These are phyloP conservation scores for Candida stauntonica DNA, from an alignment of 805 yeast species.

Conservation along the genomic window DNA sequence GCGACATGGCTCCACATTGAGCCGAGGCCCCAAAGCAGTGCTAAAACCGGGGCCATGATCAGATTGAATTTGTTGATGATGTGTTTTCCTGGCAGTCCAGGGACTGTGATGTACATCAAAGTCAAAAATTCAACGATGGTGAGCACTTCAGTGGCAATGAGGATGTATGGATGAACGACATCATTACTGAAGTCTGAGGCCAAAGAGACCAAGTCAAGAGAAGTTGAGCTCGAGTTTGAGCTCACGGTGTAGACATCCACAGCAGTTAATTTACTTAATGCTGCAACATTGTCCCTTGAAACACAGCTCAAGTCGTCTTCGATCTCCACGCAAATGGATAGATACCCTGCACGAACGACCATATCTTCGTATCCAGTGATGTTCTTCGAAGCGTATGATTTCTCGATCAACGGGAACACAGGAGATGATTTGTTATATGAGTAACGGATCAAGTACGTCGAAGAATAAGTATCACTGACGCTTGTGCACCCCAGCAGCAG, in stretches of 20 bases:
- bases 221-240: slow-evolving; percentile 29
- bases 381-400: slow-evolving; percentile 32
- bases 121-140: slow-evolving; percentile 37
- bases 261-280: slow-evolving; percentile 27
- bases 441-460: slow-evolving; percentile 46
- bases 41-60: slow-evolving; percentile 32
- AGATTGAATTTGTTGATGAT: slow-evolving; percentile 27
- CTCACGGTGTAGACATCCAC: slow-evolving; percentile 32
- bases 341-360: slow-evolving; percentile 47
- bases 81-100: slow-evolving; percentile 42
- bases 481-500: slow-evolving; percentile 52
- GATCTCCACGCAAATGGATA: slow-evolving; percentile 49
- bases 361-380: slow-evolving; percentile 36
- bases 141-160: slow-evolving; percentile 45
- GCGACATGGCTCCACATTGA: slow-evolving; percentile 63
- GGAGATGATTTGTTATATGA: slow-evolving; percentile 44
- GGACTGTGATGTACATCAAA: slow-evolving; percentile 41
- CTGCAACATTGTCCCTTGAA: slow-evolving; percentile 27
- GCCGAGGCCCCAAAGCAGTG: slow-evolving; percentile 59
- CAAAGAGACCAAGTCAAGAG: slow-evolving; percentile 43
- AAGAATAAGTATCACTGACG: slow-evolving; percentile 37
- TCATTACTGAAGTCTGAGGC: slow-evolving; percentile 41
- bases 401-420: slow-evolving; percentile 36
- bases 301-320: slow-evolving; percentile 35
- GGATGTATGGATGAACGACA: slow-evolving; percentile 50